These are phyloP conservation scores for Plantago elongata DNA, from an alignment of 257 asterid genomes.

Conservation along the genomic window DNA sequence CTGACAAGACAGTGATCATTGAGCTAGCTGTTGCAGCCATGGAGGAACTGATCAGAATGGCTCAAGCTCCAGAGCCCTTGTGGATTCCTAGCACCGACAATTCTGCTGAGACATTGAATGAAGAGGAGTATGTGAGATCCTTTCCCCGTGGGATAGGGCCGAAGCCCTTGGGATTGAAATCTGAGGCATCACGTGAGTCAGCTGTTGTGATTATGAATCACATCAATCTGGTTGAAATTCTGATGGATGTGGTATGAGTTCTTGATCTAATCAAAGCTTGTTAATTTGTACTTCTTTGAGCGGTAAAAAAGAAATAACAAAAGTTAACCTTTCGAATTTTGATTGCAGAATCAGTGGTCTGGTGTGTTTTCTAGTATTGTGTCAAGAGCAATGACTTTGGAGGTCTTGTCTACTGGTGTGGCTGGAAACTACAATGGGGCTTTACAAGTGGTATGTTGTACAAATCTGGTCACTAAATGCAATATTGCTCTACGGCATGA, in stretches of 20 bases:
- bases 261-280: neutral
- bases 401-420: conserved; percentile 83
- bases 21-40: conserved; percentile 83
- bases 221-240: conserved; percentile 70
- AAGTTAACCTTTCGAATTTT: neutral
- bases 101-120: conserved; percentile 39
- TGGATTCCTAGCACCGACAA: conserved; percentile 45
- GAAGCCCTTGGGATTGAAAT: conserved; percentile 63
- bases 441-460: conserved; percentile 55
- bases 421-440: conserved; percentile 90
- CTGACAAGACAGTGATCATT: conserved; percentile 61
- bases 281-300: neutral
- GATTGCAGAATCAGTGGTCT: conserved; percentile 79
- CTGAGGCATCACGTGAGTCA: conserved; percentile 88
- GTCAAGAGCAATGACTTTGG: conserved; percentile 74
- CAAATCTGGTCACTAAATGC: no score
- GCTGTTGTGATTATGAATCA: conserved; percentile 91
- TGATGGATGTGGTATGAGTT: conserved; percentile 82
- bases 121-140: conserved; percentile 64
- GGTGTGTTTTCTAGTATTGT: conserved; percentile 75
- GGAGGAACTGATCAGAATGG: conserved; percentile 66
- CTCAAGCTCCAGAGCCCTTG: conserved; percentile 59
- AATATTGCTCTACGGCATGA: neutral
- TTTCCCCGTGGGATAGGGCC: conserved; percentile 98
- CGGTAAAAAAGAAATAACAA: neutral